phyloP scores from a whole-genome alignment of 2,329 filamentous ascomycete genomes.

The Bipolaris victoriae region DNA sequence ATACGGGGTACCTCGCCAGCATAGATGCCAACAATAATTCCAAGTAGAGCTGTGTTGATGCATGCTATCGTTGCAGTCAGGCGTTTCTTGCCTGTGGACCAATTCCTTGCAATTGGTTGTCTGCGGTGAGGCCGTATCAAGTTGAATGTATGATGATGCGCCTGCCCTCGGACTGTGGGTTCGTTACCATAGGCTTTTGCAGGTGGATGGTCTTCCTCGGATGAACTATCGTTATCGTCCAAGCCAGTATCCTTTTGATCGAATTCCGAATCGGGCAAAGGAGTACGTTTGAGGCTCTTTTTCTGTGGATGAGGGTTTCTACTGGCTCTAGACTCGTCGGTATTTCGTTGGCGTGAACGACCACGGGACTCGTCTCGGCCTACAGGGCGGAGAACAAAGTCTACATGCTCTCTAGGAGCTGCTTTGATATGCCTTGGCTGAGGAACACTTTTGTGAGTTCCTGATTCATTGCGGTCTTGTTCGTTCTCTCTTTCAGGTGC shows the following conservation, averaged over 20 bases:
- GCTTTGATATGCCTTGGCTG: conserved; percentile 29
- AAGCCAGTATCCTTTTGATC: conserved; percentile 16
- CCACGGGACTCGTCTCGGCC: conserved; percentile 34
- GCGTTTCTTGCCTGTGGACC: conserved; percentile 70
- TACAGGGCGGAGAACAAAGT: conserved; percentile 38
- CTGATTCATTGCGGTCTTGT: conserved; percentile 17
- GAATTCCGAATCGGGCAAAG: conserved; percentile 8
- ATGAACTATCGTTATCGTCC: conserved; percentile 23
- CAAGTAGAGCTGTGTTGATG: conserved; percentile 73
- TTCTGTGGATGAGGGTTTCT: conserved; percentile 20
- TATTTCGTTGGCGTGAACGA: conserved; percentile 23
- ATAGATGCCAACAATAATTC: conserved; percentile 75
- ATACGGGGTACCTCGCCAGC: conserved; percentile 78
- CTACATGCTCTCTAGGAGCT: conserved; percentile 37
- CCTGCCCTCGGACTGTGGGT: conserved; percentile 31
- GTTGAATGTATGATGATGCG: conserved; percentile 48
- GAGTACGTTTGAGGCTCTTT: conserved; percentile 14
- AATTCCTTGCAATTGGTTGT: conserved; percentile 74
- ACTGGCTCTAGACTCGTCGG: conserved; percentile 6
- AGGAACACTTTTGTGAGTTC: conserved; percentile 30
- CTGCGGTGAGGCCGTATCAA: conserved; percentile 58
- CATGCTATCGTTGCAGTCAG: conserved; percentile 73
- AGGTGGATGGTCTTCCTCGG: conserved; percentile 26
- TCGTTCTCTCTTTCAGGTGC: conserved; percentile 5
- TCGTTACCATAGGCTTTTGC: conserved; percentile 24